Base-by-base conservation (phyloP, 2,329 filamentous ascomycete species). In the Chrysoporthe austroafricana region DNA sequence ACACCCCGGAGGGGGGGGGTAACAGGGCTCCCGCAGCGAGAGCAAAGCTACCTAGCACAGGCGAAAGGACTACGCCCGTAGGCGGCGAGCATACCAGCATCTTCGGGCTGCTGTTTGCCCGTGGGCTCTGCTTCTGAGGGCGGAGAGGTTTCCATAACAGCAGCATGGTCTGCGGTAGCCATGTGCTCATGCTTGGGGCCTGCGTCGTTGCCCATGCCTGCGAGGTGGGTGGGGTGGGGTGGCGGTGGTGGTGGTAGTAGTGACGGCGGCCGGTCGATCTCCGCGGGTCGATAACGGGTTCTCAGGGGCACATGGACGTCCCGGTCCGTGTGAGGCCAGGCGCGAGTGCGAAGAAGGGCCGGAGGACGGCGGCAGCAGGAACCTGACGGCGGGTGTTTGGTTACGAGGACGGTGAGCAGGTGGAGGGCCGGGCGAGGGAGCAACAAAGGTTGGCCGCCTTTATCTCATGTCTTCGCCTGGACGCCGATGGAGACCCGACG, bases 21-120 rank as follows among this genome's bases (percentile, higher is more conserved):
- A 13, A 13, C 46, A 18, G n/a, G 32, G 42, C 18, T 36, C 6
- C 14, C 7, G 26, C 32, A 59, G 48, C 44, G 36, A 60, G 39
- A 16, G 9, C 26, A 58, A 4, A 26, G 34, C 56, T 7, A 21
- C 21, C 34, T 34, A 58, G 36, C 36, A 42, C 34, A 21, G 21
- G 48, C 16, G 26, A 43, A 54, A 36, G 26, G n/a, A 61, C 4
- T 32, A 63, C 21, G 59, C 48, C n/a, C 52, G 26, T 48, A 42
- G 67, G 46, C 59, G 58, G 61, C 64, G 57, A 64, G 68, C 68
- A 70, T 70, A 70, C 68, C 68, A 62, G 68, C 61, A 57, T 70
- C 68, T 60, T 70, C 68, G 44, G 62, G 59, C 60, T 70, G 66
- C 18, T 64, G 66, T 54, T 54, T 58, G 62, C 59, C 59, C 59